Evolutionary conservation across 306 rosid species (phyloP), one percentile per base, ranked within the genome.

Genomic region (Cicer yamashitae): DNA sequence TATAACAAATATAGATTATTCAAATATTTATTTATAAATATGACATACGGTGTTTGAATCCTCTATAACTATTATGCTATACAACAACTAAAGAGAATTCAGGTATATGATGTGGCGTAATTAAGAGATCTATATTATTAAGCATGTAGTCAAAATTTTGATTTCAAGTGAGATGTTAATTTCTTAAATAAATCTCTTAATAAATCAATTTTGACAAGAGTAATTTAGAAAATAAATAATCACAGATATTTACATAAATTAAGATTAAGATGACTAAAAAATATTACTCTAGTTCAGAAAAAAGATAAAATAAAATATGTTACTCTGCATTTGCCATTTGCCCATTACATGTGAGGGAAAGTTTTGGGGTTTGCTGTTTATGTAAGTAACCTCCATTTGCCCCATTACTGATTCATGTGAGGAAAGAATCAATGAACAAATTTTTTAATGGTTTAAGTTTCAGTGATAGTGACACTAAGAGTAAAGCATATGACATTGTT

Each of bases 341-440:
- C 10, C 71, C 65, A 62, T 30, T 83, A 76, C 89, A 81, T 81
- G 90, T 86, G 88, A 81, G 53, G 78, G 53, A 72, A 54, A 63
- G 77, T 74, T 63, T 45, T 39, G 73, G 77, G 67, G 77, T 52
- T 70, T 82, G 83, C 52, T 69, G 76, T 77, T 38, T 64, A 18
- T 66, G 37, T 25, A 84, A 82, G 83, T 65, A 81, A 84, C 64
- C 50, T 67, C 11, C 59, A 66, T 38, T 54, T 40, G 45, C 82
- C 84, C 82, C 76, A 80, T 71, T 63, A 76, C 53, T 76, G 44
- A 68, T 57, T 76, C 88, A 87, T 81, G 91, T 80, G 88, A 78
- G 69, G 79, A 80, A 77, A 83, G 88, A 86, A 88, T 86, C 88
- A 84, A 65, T 71, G 82, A 84, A 81, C 81, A 46, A 30, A 53